phyloP scores from a whole-genome alignment of 768 basidiomycete genomes.

The Phylloporus arenicola region DNA sequence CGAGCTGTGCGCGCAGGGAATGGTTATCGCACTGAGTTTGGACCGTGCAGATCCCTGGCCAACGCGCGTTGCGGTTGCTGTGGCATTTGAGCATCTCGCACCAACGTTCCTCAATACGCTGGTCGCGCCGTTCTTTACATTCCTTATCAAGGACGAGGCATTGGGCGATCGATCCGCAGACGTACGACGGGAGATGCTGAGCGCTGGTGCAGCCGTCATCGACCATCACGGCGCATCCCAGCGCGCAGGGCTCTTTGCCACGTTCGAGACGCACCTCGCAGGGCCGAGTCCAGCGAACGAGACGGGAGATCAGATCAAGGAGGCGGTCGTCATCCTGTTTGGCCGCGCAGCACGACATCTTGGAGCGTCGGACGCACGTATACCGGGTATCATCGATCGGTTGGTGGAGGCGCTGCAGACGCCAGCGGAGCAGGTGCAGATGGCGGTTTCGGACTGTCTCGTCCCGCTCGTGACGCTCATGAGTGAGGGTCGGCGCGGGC shows the following conservation, averaged over 20 bases:
- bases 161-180: slow-evolving; percentile 79
- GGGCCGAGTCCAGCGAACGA: slow-evolving; percentile 54
- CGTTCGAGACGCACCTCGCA: slow-evolving; percentile 76
- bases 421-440: slow-evolving; percentile 93
- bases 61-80: slow-evolving; percentile 68
- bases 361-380: slow-evolving; percentile 65
- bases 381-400: slow-evolving; percentile 77
- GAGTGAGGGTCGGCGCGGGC: slow-evolving; percentile 36
- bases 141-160: slow-evolving; percentile 81
- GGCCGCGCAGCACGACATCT: slow-evolving; percentile 90
- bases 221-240: slow-evolving; percentile 74
- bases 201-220: slow-evolving; percentile 74
- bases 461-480: slow-evolving; percentile 78
- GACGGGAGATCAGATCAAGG: slow-evolving; percentile 82
- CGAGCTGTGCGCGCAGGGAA: slow-evolving; percentile 52
- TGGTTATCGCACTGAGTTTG: slow-evolving; percentile 85
- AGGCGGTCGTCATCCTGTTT: slow-evolving; percentile 91
- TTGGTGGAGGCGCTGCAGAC: slow-evolving; percentile 88
- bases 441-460: slow-evolving; percentile 93
- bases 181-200: slow-evolving; percentile 85
- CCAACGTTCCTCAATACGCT: slow-evolving; percentile 56
- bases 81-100: slow-evolving; percentile 61
- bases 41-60: slow-evolving; percentile 88
- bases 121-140: slow-evolving; percentile 70
- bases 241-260: slow-evolving; percentile 67